phyloP scores from a whole-genome alignment of 306 rosid genomes.

The Castanopsis chinensis region DNA sequence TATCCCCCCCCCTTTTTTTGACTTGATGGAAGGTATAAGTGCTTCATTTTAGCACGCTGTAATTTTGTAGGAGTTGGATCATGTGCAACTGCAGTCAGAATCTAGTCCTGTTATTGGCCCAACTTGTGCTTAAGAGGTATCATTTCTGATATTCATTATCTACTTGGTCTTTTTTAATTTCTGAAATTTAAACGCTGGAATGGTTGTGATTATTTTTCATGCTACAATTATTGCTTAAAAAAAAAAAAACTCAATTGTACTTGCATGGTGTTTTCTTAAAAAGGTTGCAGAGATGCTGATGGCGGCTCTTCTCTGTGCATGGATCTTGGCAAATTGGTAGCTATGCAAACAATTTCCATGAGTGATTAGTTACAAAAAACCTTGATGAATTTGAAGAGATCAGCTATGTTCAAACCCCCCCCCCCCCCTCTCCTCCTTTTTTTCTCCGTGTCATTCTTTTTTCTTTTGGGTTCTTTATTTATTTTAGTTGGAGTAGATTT shows the following conservation, averaged over 20 bases:
- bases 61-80: constrained; percentile 54
- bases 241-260: neutral
- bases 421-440: too few relatives aligned
- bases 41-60: neutral
- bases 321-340: neutral
- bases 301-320: neutral
- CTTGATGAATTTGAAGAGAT: neutral
- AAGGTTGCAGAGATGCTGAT: neutral
- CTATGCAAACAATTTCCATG: neutral
- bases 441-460: too few relatives aligned
- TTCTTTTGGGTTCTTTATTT: too few relatives aligned
- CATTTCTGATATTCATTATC: constrained; percentile 13
- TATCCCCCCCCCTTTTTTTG: neutral
- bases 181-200: constrained; percentile 11
- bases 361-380: too few relatives aligned
- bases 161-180: constrained; percentile 1
- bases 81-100: constrained; percentile 41
- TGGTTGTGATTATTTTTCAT: neutral
- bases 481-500: too few relatives aligned
- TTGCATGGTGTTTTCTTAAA: neutral
- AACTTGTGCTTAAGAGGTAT: constrained; percentile 34
- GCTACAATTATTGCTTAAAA: neutral
- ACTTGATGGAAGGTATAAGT: neutral
- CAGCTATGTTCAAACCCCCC: neutral
- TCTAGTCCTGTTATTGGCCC: constrained; percentile 44